Percentiles rank a stretch among this genome's conserved stretches.
phyloP scores from a whole-genome alignment of 306 rosid species.

The Quercus engelmannii region DNA sequence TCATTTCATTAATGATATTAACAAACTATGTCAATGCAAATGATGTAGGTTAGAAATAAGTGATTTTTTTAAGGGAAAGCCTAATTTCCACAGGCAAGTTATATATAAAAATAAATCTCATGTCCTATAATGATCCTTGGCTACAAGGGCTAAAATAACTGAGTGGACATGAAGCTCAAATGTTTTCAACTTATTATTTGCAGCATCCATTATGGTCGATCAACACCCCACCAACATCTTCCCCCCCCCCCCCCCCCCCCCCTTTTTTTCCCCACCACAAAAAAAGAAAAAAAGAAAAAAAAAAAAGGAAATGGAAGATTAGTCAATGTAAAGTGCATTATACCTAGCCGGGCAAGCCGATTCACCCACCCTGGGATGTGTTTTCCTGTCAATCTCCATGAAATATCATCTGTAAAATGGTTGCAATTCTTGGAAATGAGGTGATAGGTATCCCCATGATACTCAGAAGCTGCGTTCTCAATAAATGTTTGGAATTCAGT shows the following conservation, averaged over 20 bases:
- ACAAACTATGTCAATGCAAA: neutral
- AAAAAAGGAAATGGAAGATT: neutral
- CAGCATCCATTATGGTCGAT: constrained; percentile 7
- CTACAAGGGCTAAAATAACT: neutral
- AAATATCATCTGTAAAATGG: constrained; percentile 83
- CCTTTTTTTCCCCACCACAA: too few species aligned
- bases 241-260: too few species aligned
- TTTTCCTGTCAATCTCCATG: constrained; percentile 63
- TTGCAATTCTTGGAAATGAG: constrained; percentile 95
- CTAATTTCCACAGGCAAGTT: neutral
- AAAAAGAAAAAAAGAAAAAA: too few species aligned
- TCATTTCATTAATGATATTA: neutral
- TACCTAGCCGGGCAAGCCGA: constrained; percentile 95
- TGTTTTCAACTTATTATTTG: neutral
- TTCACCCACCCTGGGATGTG: constrained; percentile 92
- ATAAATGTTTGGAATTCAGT: constrained; percentile 68
- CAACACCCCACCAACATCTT: too few species aligned
- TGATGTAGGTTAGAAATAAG: neutral
- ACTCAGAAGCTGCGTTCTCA: constrained; percentile 73
- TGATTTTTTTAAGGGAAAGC: neutral
- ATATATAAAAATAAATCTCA: neutral
- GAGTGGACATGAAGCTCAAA: neutral
- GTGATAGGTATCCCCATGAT: constrained; percentile 94
- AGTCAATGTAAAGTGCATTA: constrained; percentile 8
- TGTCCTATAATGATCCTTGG: constrained; percentile 13